Evolutionary conservation across 2,329 filamentous ascomycete species (phyloP), one percentile per base, ranked within the genome.

Genomic region (Berkeleyomyces rouxiae): DNA sequence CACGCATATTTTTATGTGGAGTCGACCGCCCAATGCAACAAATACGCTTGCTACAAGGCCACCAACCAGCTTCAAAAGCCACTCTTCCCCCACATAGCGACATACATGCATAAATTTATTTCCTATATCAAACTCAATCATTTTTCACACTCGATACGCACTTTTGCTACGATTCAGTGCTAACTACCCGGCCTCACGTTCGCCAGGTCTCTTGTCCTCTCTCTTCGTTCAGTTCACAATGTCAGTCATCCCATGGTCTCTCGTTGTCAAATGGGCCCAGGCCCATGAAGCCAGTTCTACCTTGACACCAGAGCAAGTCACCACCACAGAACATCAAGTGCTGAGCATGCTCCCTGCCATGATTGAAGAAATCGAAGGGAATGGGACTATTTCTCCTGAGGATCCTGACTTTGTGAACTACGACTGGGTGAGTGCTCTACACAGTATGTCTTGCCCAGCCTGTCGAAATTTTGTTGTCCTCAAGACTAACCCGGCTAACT

Each of bases 231-330:
- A 3, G n/a, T 9, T 16, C 42, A 7, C 31, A 7, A 23, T 6
- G 37, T 9, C 42, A 37, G 43, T 42, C n/a, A 39, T 60, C 23
- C 44, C 44, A 13, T 64, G 63, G 63, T 33, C 44, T 16, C 49
- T 62, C 7, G 23, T 64, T 36, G 16, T 60, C 7, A 36, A 60
- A n/a, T 64, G 63, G 63, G 63, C 60, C 7, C 53, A 46, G 9
- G 16, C 36, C 7, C 63, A 42, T 37, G 16, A 46, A 55, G 4
- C 11, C 23, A 37, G 47, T 5, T 31, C 36, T 31, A 1, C 23
- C 11, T 7, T 13, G 31, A 55, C 6, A 13, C 16, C 42, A 16
- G 16, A 36, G 10, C 10, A 31, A 10, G 13, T 53, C 4, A 31
- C 53, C n/a, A 10, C 44, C n/a, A 23, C 5, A 43, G 63, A 64